These are phyloP conservation scores for Edaphochlamys debaryana DNA, from an alignment of 139 green algal genomes.

Conservation along the genomic window DNA sequence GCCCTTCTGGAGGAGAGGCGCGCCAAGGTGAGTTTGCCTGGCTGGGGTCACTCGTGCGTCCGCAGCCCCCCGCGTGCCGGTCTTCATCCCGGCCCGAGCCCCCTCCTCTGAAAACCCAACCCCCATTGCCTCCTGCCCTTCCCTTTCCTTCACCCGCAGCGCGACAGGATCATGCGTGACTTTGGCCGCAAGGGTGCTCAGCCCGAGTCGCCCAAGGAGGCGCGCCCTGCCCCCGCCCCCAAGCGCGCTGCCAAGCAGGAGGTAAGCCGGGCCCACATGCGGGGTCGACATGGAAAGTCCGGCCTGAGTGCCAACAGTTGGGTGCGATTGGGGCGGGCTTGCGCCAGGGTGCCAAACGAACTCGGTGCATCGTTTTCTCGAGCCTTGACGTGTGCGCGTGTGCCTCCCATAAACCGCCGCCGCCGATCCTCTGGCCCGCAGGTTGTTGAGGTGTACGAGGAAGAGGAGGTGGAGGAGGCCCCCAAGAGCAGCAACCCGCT, in stretches of 20 bases:
- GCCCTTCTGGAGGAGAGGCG: constrained; percentile 24
- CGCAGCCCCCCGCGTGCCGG: neutral
- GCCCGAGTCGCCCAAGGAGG: neutral
- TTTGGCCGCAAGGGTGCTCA: constrained; percentile 15
- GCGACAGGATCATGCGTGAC: neutral
- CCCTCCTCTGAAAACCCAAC: no score
- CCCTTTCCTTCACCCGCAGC: neutral
- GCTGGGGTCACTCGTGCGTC: neutral
- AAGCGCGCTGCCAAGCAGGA: constrained; percentile 9
- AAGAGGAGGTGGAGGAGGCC: constrained; percentile 6
- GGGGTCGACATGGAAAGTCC: no score
- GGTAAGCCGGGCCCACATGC: neutral
- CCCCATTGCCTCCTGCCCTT: no score
- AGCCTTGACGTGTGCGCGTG: no score
- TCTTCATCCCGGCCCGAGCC: neutral
- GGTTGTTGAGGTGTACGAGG: neutral
- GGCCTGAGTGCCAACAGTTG: no score
- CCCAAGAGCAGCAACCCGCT: constrained; percentile 12
- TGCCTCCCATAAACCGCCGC: no score
- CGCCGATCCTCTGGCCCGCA: no score
- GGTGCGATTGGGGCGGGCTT: no score
- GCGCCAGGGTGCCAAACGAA: neutral
- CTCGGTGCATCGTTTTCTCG: neutral
- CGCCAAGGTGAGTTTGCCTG: constrained; percentile 9
- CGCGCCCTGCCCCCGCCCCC: neutral